phyloP scores from a whole-genome alignment of 202 grass and related monocot species.

The Eragrostis tef region DNA sequence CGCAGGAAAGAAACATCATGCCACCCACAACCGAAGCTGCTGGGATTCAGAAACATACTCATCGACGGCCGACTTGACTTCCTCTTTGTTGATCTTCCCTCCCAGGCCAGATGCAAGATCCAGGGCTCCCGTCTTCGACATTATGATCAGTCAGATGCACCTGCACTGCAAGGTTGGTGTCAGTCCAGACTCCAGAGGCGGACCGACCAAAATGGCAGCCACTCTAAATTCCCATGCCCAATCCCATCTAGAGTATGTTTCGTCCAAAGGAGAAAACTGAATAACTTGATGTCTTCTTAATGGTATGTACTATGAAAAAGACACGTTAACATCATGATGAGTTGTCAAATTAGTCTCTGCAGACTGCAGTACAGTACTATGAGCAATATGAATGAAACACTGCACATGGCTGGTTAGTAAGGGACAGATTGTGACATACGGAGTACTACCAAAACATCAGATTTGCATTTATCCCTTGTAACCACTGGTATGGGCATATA shows the following conservation, averaged over 20 bases:
- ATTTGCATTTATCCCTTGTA: not conserved
- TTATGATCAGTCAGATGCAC: conserved; percentile 15
- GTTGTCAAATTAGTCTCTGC: not conserved
- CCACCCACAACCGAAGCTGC: not conserved
- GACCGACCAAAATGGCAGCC: no score
- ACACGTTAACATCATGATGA: conserved; percentile 3
- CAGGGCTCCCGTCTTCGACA: conserved; percentile 77
- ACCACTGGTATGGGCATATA: not conserved
- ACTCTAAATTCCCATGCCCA: no score
- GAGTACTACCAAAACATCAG: not conserved
- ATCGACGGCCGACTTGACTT: conserved; percentile 79
- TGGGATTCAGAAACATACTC: conserved; percentile 55
- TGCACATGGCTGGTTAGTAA: not conserved
- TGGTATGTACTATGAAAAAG: conserved; percentile 5
- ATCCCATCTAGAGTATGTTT: not conserved
- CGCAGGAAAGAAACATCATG: conserved; percentile 7
- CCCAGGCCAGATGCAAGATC: conserved; percentile 81
- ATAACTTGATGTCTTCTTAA: conserved; percentile 12
- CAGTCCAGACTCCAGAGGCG: not conserved
- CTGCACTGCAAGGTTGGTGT: conserved; percentile 32
- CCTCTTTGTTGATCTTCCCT: conserved; percentile 78
- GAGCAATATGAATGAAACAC: not conserved
- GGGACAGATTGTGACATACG: not conserved
- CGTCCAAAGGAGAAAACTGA: not conserved
- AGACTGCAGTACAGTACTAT: conserved; percentile 4